Conservation (phyloP, 257 asterid genomes). For the Solanum tarijense region DNA sequence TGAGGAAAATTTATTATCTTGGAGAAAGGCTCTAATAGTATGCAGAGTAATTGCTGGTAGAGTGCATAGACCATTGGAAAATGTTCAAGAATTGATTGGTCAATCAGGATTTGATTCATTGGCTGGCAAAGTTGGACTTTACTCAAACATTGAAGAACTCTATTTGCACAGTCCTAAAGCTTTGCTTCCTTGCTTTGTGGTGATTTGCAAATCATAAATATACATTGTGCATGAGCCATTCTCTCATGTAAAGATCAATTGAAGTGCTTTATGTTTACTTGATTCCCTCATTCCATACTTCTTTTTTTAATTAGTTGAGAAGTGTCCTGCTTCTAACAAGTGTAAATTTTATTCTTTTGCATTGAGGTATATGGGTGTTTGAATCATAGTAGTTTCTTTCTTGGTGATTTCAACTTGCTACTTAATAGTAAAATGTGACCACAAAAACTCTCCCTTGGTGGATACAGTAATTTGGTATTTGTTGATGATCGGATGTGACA, state of each 20-base stretch:
- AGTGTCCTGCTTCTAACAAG: background rate
- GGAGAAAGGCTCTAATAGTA: constrained; percentile 58
- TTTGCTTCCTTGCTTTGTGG: constrained; percentile 91
- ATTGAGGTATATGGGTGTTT: background rate
- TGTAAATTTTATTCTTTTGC: background rate
- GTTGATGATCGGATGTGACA: background rate
- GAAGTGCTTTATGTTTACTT: background rate
- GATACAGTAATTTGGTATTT: background rate
- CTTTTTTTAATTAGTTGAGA: background rate
- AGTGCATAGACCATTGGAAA: constrained; percentile 78
- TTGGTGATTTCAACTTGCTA: background rate
- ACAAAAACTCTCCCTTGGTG: background rate
- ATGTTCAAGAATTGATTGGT: constrained; percentile 50
- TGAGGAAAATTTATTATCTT: background rate
- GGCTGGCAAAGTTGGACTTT: constrained; percentile 73
- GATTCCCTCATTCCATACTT: background rate
- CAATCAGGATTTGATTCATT: constrained; percentile 83
- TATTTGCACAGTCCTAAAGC: constrained; percentile 75
- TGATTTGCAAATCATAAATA: constrained; percentile 41
- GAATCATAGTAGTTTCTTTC: background rate
- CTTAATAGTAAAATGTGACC: background rate
- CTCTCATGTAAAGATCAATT: background rate
- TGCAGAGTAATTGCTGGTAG: constrained; percentile 97
- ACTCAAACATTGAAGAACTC: constrained; percentile 75
- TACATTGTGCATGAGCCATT: background rate